Percentiles rank a stretch among this genome's conserved stretches.
Evolutionary conservation across 163 green algal species (phyloP).

Genomic region (Trebouxiophyceae sp.): DNA sequence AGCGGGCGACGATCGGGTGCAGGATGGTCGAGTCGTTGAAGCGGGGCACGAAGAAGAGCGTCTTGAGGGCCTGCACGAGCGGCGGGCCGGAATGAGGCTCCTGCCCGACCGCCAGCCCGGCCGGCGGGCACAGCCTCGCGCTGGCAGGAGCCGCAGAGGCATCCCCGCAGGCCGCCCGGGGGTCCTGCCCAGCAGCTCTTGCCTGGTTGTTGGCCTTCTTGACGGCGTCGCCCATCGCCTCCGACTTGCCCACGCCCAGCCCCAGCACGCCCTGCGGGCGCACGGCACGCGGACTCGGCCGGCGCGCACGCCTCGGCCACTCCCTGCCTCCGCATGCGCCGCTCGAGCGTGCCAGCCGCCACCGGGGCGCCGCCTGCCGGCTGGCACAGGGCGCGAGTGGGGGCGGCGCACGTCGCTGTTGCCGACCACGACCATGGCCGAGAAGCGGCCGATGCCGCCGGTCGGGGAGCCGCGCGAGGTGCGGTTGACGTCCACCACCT

Average conservation of each 20-base stretch:
- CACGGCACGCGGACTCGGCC: too few relatives aligned
- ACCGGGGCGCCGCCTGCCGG: too few relatives aligned
- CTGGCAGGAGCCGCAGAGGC: too few relatives aligned
- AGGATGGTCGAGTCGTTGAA: slow-evolving; percentile 38
- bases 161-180: too few relatives aligned
- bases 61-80: slow-evolving; percentile 25
- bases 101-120: too few relatives aligned
- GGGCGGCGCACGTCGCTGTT: slow-evolving; percentile 7
- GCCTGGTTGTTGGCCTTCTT: slow-evolving; percentile 35
- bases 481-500: slow-evolving; percentile 47
- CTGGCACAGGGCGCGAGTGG: neutral
- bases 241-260: slow-evolving; percentile 39
- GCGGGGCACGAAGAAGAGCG: slow-evolving; percentile 38
- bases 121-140: too few relatives aligned
- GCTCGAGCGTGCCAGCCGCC: too few relatives aligned
- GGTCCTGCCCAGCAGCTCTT: too few relatives aligned
- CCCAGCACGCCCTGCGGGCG: slow-evolving; percentile 37
- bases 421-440: slow-evolving; percentile 42
- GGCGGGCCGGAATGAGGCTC: too few relatives aligned
- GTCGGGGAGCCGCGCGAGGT: slow-evolving; percentile 39
- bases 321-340: too few relatives aligned
- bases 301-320: too few relatives aligned
- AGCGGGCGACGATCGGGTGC: slow-evolving; percentile 32
- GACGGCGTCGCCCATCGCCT: slow-evolving; percentile 33
- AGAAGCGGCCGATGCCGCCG: slow-evolving; percentile 39